Conservation (phyloP, 2,329 filamentous ascomycete species). For the Graphilbum ipis-grandicollis region DNA sequence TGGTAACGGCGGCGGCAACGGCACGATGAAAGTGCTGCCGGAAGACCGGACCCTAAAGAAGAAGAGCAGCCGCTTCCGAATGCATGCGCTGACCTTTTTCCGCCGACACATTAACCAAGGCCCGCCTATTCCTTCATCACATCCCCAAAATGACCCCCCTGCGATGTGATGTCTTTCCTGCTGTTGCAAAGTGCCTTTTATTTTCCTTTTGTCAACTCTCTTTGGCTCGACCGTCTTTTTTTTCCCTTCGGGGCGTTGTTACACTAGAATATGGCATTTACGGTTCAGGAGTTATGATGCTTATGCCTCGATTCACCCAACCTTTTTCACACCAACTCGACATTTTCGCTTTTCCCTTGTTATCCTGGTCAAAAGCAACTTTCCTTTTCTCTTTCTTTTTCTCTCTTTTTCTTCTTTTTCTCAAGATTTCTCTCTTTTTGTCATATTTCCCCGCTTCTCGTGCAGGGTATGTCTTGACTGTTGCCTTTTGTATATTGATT, state of each 20-base stretch:
- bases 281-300: conserved; percentile 1
- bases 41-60: conserved; percentile 38
- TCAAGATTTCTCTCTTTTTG: neutral
- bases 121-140: conserved; percentile 15
- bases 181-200: too few species aligned
- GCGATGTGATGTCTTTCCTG: neutral
- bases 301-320: too few species aligned
- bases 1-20: conserved; percentile 19
- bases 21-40: conserved; percentile 13
- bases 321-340: too few species aligned
- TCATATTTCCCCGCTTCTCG: too few species aligned
- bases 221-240: neutral
- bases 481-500: too few species aligned
- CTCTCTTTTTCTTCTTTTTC: conserved; percentile 2
- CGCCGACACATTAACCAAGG: conserved; percentile 30
- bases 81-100: conserved; percentile 42
- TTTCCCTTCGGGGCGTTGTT: neutral
- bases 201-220: neutral
- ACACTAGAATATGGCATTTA: conserved; percentile 1
- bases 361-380: too few species aligned
- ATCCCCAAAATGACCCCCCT: conserved; percentile 12
- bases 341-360: conserved; percentile 1
- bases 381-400: neutral
- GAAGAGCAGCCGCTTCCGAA: conserved; percentile 44
- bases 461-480: too few species aligned